phyloP scores from a whole-genome alignment of 345 rosid species.

The Viola odorata region DNA sequence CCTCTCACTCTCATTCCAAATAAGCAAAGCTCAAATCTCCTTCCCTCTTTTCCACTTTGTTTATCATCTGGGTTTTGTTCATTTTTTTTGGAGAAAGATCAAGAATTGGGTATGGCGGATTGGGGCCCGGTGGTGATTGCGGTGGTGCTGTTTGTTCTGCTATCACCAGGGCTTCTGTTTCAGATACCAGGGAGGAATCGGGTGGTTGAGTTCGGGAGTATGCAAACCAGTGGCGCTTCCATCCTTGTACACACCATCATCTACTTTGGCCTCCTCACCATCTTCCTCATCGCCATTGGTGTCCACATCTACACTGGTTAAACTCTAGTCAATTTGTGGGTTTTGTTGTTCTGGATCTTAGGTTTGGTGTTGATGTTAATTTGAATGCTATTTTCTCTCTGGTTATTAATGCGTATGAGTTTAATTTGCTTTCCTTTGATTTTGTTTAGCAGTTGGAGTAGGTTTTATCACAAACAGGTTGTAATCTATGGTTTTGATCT shows the following conservation, averaged over 20 bases:
- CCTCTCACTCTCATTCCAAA: not conserved
- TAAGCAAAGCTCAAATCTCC: not conserved
- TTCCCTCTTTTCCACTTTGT: too few relatives aligned
- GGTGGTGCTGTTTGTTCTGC: slow-evolving; percentile 45
- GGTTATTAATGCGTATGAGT: too few relatives aligned
- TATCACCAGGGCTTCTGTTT: slow-evolving; percentile 46
- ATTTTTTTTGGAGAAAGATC: not conserved
- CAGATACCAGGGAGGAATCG: slow-evolving; percentile 45
- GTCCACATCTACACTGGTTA: slow-evolving; percentile 44
- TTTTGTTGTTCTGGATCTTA: too few relatives aligned
- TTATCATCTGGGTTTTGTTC: not conserved
- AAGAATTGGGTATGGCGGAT: slow-evolving; percentile 34
- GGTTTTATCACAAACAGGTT: too few relatives aligned
- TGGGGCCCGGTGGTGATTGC: slow-evolving; percentile 55
- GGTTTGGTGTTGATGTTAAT: too few relatives aligned
- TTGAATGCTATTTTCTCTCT: too few relatives aligned
- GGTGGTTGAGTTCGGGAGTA: slow-evolving; percentile 48
- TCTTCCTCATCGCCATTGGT: slow-evolving; percentile 48
- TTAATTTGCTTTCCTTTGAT: too few relatives aligned
- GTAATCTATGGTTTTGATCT: too few relatives aligned
- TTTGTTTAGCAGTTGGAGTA: too few relatives aligned
- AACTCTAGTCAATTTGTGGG: not conserved
- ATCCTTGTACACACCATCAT: slow-evolving; percentile 46
- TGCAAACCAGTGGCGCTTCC: slow-evolving; percentile 52
- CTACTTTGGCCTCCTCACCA: slow-evolving; percentile 50